Percentiles rank a stretch among this genome's conserved stretches.
Evolutionary conservation across 352 stramenopile species (phyloP).

Genomic region (Phytophthora ramorum): DNA sequence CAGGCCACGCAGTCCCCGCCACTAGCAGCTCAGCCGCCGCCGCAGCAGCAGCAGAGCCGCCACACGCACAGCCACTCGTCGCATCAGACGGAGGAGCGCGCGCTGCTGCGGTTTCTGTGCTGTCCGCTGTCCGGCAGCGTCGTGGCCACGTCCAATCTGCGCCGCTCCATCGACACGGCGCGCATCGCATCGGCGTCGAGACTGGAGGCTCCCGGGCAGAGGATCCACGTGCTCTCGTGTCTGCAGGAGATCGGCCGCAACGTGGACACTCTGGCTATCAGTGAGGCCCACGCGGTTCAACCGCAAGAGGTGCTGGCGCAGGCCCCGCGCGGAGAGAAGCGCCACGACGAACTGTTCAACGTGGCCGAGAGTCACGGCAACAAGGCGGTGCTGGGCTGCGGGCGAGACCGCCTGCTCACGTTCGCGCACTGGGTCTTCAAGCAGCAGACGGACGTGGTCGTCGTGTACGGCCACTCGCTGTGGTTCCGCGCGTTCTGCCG

Average conservation of each 20-base stretch:
- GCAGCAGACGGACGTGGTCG: background rate
- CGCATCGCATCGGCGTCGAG: constrained; percentile 74
- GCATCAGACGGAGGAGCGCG: constrained; percentile 25
- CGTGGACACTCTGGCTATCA: constrained; percentile 85
- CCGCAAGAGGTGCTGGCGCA: constrained; percentile 37
- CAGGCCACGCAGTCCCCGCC: background rate
- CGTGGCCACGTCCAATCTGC: constrained; percentile 78
- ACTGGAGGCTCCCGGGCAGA: constrained; percentile 56
- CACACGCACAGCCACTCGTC: constrained; percentile 54
- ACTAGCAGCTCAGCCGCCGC: background rate
- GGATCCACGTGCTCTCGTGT: constrained; percentile 83
- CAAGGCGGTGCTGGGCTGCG: constrained; percentile 72
- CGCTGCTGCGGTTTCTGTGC: constrained; percentile 57
- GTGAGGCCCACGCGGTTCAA: constrained; percentile 49
- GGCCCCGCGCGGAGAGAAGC: constrained; percentile 47
- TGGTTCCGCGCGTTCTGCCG: constrained; percentile 88
- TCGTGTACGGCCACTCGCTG: constrained; percentile 88
- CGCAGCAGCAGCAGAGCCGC: constrained; percentile 33
- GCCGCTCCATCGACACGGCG: constrained; percentile 80
- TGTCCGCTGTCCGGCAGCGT: constrained; percentile 58
- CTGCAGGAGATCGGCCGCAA: constrained; percentile 89
- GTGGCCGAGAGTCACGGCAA: constrained; percentile 82
- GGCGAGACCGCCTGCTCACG: constrained; percentile 56
- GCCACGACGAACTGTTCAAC: constrained; percentile 75
- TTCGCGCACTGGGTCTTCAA: constrained; percentile 78